Base-by-base conservation (phyloP, 2,329 filamentous ascomycete species). In the Aspergillus pseudoterreus region DNA sequence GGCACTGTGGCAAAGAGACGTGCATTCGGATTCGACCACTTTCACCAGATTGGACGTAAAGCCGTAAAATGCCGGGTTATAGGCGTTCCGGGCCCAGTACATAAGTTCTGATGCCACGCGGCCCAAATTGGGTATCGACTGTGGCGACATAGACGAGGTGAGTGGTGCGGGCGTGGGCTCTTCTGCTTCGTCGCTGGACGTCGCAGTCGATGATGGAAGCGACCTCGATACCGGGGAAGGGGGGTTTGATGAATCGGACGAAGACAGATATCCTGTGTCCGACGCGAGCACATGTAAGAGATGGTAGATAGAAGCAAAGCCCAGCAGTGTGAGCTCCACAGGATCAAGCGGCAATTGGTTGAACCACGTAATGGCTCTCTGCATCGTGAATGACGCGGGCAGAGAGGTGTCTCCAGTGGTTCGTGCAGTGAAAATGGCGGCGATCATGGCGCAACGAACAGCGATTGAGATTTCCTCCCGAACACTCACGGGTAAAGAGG, bases 371-470 rank as follows among this genome's bases (percentile, higher is more conserved):
- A 71, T 67, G 11, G 72, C 72, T 47, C 68, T 72, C n/a, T 71
- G 63, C 24, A 70, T 62, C 2, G 70, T 73, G 43, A 74, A 67
- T 2, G 64, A 65, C 9, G 67, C 57, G 0, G 71, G 71, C 1
- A 71, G 54, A 21, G 65, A 63, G 0, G 55, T 60, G 33, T 69
- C 66, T 10, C 56, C 66, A 3, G 59, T 63, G 6, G 64, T 54
- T 63, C 73, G 63, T 5, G 66, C 67, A 4, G 74, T 72, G 42
- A 78, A 66, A 9, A 83, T 75, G 3, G 76, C 74, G 1, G 81
- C 75, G 51, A 82, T 80, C 68, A 84, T 83, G 10, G 82, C 81
- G 41, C 83, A 75, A 6, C 80, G 81, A 36, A 84, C 75, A 4
- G 81, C 79, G 47, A 79, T 79, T 47, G 74, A 74, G 10, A 85